Evolutionary conservation across 495 filamentous ascomycete genomes (phyloP).

Genomic region (Neurospora hispaniola): DNA sequence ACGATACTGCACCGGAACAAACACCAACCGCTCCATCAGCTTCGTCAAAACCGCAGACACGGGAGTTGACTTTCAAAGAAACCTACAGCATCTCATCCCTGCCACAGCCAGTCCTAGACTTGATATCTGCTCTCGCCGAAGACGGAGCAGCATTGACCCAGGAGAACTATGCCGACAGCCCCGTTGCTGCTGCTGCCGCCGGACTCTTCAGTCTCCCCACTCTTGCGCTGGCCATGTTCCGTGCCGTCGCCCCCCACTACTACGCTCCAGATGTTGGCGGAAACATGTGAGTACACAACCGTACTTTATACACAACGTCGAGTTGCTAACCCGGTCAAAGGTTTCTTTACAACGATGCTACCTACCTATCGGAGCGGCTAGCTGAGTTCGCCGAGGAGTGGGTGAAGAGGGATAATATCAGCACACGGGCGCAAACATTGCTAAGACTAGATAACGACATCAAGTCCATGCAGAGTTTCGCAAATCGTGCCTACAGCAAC

Average conservation of each 20-base stretch:
- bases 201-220: constrained; percentile 74
- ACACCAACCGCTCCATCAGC: constrained; percentile 11
- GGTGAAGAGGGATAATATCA: constrained; percentile 34
- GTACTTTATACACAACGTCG: background rate
- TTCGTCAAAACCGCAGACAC: constrained; percentile 16
- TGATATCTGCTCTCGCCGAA: constrained; percentile 57
- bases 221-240: constrained; percentile 79
- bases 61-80: constrained; percentile 66
- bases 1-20: constrained; percentile 2
- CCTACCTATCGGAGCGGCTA: constrained; percentile 66
- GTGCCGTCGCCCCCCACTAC: constrained; percentile 71
- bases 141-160: constrained; percentile 57
- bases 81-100: constrained; percentile 79
- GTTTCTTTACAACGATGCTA: constrained; percentile 86
- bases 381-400: constrained; percentile 44
- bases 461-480: constrained; percentile 63
- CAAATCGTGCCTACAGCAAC: constrained; percentile 70
- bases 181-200: constrained; percentile 57
- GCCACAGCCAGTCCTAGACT: constrained; percentile 61
- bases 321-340: constrained; percentile 22
- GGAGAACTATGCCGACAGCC: constrained; percentile 27
- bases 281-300: constrained; percentile 49
- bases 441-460: constrained; percentile 60
- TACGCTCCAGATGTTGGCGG: constrained; percentile 59
- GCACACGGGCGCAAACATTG: constrained; percentile 37